These are phyloP conservation scores for Linanthus parryae DNA, from an alignment of 148 eudicot genomes.

Conservation along the genomic window DNA sequence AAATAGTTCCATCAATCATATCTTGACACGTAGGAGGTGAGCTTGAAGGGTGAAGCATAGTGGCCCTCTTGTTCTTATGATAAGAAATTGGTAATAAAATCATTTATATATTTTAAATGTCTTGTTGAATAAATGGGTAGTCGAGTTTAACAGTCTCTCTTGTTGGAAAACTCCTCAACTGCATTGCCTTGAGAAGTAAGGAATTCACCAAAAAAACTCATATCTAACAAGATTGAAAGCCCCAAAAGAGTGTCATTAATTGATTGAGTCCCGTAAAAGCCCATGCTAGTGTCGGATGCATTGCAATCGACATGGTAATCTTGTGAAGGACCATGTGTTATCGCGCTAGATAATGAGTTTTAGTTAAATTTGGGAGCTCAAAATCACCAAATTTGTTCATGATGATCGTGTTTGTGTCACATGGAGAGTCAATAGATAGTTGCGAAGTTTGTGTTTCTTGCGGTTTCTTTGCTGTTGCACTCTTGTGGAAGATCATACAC, in stretches of 20 bases:
- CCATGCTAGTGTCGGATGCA: constrained; percentile 20
- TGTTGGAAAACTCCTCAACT: constrained; percentile 28
- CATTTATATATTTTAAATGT: constrained; percentile 13
- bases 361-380: constrained; percentile 39
- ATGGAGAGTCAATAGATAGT: constrained; percentile 34
- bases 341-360: constrained; percentile 19
- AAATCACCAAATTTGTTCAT: constrained; percentile 45
- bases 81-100: constrained; percentile 17
- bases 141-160: constrained; percentile 18
- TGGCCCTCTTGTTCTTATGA: too few species aligned
- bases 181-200: constrained; percentile 52
- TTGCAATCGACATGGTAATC: constrained; percentile 11
- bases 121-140: constrained; percentile 35
- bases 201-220: constrained; percentile 49
- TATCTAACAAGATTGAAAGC: constrained; percentile 39
- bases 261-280: constrained; percentile 30
- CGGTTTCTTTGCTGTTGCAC: constrained; percentile 36
- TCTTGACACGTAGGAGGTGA: too few species aligned
- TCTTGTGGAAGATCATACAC: constrained; percentile 62
- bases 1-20: too few species aligned
- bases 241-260: constrained; percentile 29
- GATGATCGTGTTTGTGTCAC: constrained; percentile 34
- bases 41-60: too few species aligned
- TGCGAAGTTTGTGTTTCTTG: constrained; percentile 42
- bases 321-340: constrained; percentile 23